Percentiles rank a stretch among this genome's conserved stretches.
phyloP scores from a whole-genome alignment of 2,329 filamentous ascomycete genomes.

The Xylariomycetidae sp. region DNA sequence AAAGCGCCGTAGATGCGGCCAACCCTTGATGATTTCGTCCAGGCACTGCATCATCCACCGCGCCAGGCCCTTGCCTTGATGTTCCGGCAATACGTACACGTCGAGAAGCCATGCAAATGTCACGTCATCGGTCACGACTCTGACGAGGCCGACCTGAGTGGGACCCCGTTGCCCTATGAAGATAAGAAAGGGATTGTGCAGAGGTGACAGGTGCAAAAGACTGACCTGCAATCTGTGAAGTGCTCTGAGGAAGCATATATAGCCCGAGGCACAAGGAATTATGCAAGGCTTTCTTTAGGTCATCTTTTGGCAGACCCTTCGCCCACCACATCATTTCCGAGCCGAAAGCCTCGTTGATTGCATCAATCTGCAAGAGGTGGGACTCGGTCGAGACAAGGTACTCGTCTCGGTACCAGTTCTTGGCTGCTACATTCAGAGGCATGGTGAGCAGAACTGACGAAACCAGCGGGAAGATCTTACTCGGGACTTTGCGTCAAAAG shows the following conservation, averaged over 20 bases:
- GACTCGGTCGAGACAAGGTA: conserved; percentile 59
- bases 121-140: conserved; percentile 63
- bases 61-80: conserved; percentile 46
- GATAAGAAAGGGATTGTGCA: conserved; percentile 4
- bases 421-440: conserved; percentile 20
- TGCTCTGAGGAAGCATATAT: conserved; percentile 35
- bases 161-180: conserved; percentile 14
- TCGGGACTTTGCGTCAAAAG: no score
- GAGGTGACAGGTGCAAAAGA: not conserved
- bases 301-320: conserved; percentile 39
- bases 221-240: conserved; percentile 27
- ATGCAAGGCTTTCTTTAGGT: conserved; percentile 45
- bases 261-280: conserved; percentile 56
- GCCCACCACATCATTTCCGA: conserved; percentile 59
- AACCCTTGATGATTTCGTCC: conserved; percentile 37
- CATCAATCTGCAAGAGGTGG: conserved; percentile 44
- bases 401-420: conserved; percentile 44
- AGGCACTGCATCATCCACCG: conserved; percentile 48
- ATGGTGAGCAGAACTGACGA: conserved; percentile 11
- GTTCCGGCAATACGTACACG: conserved; percentile 44
- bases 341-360: conserved; percentile 49
- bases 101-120: conserved; percentile 63
- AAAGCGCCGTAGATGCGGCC: conserved; percentile 49
- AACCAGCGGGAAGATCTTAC: no score
- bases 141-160: conserved; percentile 46